phyloP scores from a whole-genome alignment of 257 asterid species.

The Mentha longifolia region DNA sequence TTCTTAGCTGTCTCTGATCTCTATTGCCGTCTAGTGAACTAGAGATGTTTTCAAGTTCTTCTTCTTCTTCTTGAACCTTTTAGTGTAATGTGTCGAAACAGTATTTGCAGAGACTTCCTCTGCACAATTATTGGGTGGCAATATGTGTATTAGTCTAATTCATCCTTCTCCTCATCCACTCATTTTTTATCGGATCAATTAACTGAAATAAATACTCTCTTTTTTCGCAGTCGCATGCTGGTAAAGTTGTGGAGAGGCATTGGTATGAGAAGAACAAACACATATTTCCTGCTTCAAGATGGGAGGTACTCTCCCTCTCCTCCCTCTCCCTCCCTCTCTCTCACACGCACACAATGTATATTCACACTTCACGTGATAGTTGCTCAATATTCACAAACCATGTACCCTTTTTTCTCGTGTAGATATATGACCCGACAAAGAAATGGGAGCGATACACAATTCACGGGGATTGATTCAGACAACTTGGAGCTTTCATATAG shows the following conservation, averaged over 20 bases:
- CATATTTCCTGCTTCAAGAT: constrained; percentile 97
- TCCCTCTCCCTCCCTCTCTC: not conserved
- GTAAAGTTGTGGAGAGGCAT: constrained; percentile 99
- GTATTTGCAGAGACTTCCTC: not conserved
- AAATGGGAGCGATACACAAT: constrained; percentile 94
- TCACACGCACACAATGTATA: not conserved
- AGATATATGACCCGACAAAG: constrained; percentile 95
- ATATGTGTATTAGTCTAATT: not conserved
- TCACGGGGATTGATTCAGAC: constrained; percentile 72
- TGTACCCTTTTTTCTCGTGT: constrained; percentile 35
- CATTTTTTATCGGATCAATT: constrained; percentile 9
- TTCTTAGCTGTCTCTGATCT: too few species aligned
- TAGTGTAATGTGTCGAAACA: not conserved
- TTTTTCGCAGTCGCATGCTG: constrained; percentile 91
- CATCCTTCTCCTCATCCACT: not conserved
- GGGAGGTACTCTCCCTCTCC: constrained; percentile 72
- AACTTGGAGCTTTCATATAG: not conserved
- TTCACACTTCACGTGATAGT: too few species aligned
- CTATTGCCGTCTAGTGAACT: too few species aligned
- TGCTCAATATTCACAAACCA: not conserved
- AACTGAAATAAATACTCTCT: constrained; percentile 17
- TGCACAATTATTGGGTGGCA: constrained; percentile 3
- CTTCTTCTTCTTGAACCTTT: not conserved
- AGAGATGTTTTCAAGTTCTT: too few species aligned
- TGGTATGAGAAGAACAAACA: constrained; percentile 99